Evolutionary conservation across 331 rosid species (phyloP).

Genomic region (Pyracantha coccinea): DNA sequence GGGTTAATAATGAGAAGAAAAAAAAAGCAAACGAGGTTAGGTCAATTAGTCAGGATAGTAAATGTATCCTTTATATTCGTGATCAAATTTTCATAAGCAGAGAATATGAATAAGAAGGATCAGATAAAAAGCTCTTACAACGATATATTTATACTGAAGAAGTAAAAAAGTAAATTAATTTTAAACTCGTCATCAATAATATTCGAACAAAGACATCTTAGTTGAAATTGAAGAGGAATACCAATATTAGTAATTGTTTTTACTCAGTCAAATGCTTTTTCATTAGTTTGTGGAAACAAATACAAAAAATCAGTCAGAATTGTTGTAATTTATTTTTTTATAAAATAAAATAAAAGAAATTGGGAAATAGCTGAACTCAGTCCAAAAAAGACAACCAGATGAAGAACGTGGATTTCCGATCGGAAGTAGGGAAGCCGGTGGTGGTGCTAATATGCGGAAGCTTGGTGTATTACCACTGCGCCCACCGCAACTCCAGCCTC

Average conservation of each 20-base stretch:
- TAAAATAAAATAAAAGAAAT: too few species aligned
- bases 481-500: constrained; percentile 53
- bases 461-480: constrained; percentile 83
- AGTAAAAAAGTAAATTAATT: too few species aligned
- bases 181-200: accelerated
- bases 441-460: constrained; percentile 53
- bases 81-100: too few species aligned
- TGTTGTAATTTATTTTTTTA: not conserved
- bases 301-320: not conserved
- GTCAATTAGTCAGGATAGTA: too few species aligned
- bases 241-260: not conserved
- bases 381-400: not conserved
- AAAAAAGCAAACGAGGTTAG: too few species aligned
- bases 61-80: too few species aligned
- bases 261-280: not conserved
- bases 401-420: constrained; percentile 18
- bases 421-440: constrained; percentile 42
- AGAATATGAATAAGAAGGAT: too few species aligned
- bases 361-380: not conserved
- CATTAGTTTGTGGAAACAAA: not conserved
- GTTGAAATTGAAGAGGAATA: too few species aligned
- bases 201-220: too few species aligned
- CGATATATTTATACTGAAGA: too few species aligned
- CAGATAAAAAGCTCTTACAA: too few species aligned
- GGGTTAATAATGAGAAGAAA: too few species aligned